Evolutionary conservation across 106 monocot genomes (phyloP).

Genomic region (Phalaenopsis aphrodite): DNA sequence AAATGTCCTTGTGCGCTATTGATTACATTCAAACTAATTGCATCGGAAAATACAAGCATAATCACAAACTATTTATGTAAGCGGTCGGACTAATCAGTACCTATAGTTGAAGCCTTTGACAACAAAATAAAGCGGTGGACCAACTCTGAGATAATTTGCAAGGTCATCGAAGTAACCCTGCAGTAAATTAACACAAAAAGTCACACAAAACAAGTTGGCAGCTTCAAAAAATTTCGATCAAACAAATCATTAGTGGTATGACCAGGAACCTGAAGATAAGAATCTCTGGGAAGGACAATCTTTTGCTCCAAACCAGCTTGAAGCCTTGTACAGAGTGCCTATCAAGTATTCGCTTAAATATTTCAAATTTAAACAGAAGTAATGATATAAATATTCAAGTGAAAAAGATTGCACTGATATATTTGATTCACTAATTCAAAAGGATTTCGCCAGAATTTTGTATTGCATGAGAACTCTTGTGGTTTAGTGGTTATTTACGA

Average conservation of each 20-base stretch:
- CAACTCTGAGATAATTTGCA: constrained; percentile 72
- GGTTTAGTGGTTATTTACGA: too few species aligned
- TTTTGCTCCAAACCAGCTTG: constrained; percentile 93
- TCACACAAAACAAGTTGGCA: not conserved
- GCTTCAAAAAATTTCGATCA: not conserved
- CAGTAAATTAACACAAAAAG: constrained; percentile 5
- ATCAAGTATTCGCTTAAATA: constrained; percentile 1
- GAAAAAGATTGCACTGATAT: not conserved
- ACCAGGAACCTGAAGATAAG: constrained; percentile 82
- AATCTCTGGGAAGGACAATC: constrained; percentile 80
- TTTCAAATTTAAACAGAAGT: not conserved
- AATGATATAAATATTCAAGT: not conserved
- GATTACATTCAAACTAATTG: not conserved
- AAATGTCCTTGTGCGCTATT: not conserved
- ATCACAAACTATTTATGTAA: not conserved
- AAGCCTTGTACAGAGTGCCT: constrained; percentile 72
- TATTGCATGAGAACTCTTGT: too few species aligned
- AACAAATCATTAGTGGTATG: not conserved
- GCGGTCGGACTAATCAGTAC: constrained; percentile 14
- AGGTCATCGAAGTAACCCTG: constrained; percentile 77
- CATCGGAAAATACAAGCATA: not conserved
- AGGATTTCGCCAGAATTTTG: not conserved
- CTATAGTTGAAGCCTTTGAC: constrained; percentile 94
- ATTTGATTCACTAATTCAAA: not conserved
- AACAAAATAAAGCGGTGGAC: constrained; percentile 95